Conservation (phyloP, 371 early-diverging fungal genomes). For the Lichtheimia hyalospora region DNA sequence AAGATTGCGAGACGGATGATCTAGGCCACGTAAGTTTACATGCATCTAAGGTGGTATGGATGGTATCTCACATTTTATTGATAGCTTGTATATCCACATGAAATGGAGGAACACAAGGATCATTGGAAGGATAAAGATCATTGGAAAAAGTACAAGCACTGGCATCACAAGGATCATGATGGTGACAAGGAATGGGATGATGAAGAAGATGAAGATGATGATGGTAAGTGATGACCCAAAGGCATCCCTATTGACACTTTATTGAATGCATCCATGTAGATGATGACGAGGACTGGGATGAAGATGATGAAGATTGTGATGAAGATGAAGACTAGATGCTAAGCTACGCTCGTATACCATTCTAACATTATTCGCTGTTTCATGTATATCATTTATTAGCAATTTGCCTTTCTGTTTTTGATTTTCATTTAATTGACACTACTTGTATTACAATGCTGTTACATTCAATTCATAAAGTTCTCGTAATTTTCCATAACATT, state of each 20-base stretch:
- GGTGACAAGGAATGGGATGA: not conserved
- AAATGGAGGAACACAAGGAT: not conserved
- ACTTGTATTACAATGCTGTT: not conserved
- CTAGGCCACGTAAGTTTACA: too few relatives aligned
- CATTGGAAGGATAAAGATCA: conserved; percentile 4
- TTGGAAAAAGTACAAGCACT: not conserved
- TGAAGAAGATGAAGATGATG: not conserved
- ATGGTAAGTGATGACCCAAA: not conserved
- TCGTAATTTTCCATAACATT: conserved; percentile 22
- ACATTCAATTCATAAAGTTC: conserved; percentile 19
- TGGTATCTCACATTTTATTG: not conserved
- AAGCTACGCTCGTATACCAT: not conserved
- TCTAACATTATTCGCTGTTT: not conserved
- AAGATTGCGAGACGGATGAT: too few relatives aligned
- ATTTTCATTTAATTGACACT: not conserved
- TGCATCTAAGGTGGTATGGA: too few relatives aligned
- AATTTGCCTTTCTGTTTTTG: not conserved
- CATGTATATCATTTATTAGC: not conserved
- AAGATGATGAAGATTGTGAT: conserved; percentile 2
- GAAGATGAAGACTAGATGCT: not conserved
- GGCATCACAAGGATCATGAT: not conserved
- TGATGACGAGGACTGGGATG: not conserved
- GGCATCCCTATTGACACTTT: too few relatives aligned
- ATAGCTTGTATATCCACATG: not conserved
- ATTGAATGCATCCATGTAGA: not conserved